These are phyloP conservation scores for Arthroderma sp. DNA, from an alignment of 2,329 filamentous ascomycete genomes.

Conservation along the genomic window DNA sequence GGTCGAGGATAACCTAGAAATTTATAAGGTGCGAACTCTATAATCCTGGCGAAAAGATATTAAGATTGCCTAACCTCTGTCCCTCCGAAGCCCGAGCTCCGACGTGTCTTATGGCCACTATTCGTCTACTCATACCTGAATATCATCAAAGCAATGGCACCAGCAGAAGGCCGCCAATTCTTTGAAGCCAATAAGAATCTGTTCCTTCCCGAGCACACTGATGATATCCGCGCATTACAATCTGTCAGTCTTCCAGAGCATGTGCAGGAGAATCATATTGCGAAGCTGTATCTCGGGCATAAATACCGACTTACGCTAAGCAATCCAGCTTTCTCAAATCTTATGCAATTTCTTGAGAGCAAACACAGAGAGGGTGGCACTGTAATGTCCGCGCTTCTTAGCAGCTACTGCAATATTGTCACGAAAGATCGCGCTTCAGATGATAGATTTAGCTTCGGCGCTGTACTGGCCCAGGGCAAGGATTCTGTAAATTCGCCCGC, in stretches of 20 bases:
- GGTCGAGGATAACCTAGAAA: conserved; percentile 82
- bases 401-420: conserved; percentile 45
- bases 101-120: conserved; percentile 78
- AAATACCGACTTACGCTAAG: conserved; percentile 88
- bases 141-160: conserved; percentile 58
- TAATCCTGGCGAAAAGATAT: not conserved
- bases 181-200: conserved; percentile 52
- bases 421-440: conserved; percentile 46
- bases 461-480: conserved; percentile 43
- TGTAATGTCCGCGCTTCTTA: conserved; percentile 62
- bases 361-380: conserved; percentile 69
- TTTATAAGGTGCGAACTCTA: conserved; percentile 60
- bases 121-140: conserved; percentile 89
- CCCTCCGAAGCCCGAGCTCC: conserved; percentile 57
- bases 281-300: conserved; percentile 69
- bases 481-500: conserved; percentile 45
- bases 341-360: conserved; percentile 81
- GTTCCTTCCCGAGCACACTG: conserved; percentile 65
- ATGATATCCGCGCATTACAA: conserved; percentile 65
- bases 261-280: conserved; percentile 59
- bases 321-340: conserved; percentile 63
- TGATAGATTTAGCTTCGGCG: conserved; percentile 46
- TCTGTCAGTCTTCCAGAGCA: conserved; percentile 66
- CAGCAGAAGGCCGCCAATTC: conserved; percentile 60
- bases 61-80: conserved; percentile 2